A percentile compares a stretch with the other conserved stretches of the same genome.
phyloP scores from a whole-genome alignment of 768 basidiomycete species.

The Sutorius australiensis region DNA sequence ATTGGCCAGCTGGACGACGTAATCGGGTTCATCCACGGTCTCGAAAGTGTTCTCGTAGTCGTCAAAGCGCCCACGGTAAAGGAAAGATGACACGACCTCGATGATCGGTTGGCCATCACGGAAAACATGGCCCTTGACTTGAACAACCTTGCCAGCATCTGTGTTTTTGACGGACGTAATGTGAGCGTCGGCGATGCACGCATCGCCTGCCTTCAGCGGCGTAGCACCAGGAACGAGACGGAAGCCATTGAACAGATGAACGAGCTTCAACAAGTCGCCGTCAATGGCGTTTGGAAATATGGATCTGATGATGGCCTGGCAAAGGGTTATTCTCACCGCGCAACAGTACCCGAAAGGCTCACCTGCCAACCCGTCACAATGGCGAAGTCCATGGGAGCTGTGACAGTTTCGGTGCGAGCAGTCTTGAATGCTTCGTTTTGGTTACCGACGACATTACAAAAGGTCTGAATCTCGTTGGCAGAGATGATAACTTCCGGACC shows the following conservation, averaged over 20 bases:
- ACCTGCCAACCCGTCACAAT: constrained; percentile 99
- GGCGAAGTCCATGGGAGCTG: constrained; percentile 98
- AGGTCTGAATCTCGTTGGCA: constrained; percentile 73
- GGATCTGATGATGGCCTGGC: constrained; percentile 95
- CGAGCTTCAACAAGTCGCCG: constrained; percentile 92
- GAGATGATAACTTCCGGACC: constrained; percentile 84
- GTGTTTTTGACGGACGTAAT: constrained; percentile 88
- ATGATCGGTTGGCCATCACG: constrained; percentile 79
- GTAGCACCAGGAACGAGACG: constrained; percentile 74
- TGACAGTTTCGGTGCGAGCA: constrained; percentile 58
- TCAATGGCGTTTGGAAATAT: constrained; percentile 93
- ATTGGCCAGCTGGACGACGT: constrained; percentile 67
- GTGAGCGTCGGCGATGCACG: constrained; percentile 84
- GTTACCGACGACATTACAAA: constrained; percentile 93
- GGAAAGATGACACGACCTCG: constrained; percentile 92
- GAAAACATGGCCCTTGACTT: constrained; percentile 79
- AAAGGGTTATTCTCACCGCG: constrained; percentile 6
- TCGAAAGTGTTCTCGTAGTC: constrained; percentile 98
- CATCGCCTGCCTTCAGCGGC: constrained; percentile 78
- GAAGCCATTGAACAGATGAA: constrained; percentile 98
- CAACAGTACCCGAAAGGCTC: constrained; percentile 25
- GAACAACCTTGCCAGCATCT: constrained; percentile 90
- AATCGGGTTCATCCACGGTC: constrained; percentile 84
- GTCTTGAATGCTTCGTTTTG: constrained; percentile 88
- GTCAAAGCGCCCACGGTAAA: constrained; percentile 91